phyloP scores from a whole-genome alignment of 1,284 basidiomycete genomes.

The Cryptococcus neoformans region DNA sequence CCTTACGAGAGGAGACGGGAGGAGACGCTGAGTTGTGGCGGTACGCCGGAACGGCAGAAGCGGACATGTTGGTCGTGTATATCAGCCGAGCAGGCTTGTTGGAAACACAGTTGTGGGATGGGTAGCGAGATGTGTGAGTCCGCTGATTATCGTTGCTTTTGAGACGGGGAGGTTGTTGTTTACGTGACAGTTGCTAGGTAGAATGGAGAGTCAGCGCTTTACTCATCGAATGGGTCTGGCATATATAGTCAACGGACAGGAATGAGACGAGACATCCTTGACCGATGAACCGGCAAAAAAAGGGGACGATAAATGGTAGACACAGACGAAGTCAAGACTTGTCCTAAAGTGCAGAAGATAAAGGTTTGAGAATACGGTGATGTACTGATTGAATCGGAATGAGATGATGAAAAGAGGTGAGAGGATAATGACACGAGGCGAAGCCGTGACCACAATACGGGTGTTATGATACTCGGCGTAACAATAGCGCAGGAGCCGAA shows the following conservation, averaged over 20 bases:
- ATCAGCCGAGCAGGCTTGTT: neutral
- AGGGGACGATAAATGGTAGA: neutral
- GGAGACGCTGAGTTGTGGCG: slow-evolving; percentile 39
- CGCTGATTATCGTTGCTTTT: neutral
- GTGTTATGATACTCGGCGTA: no score
- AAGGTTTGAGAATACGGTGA: no score
- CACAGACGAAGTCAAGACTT: no score
- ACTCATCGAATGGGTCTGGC: neutral
- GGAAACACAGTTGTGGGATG: neutral
- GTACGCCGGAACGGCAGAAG: slow-evolving; percentile 30
- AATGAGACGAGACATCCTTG: slow-evolving; percentile 4
- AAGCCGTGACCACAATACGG: no score
- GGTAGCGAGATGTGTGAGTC: neutral
- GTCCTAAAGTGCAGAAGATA: no score
- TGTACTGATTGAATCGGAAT: no score
- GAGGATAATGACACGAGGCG: no score
- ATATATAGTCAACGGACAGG: neutral
- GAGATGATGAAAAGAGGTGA: no score
- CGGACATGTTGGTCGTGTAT: slow-evolving; percentile 19
- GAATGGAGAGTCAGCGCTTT: no score
- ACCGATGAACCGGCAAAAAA: neutral
- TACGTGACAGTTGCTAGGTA: neutral
- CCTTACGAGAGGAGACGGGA: slow-evolving; percentile 41
- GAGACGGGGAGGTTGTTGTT: neutral
- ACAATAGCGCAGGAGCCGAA: no score